Evolutionary conservation across 2,329 filamentous ascomycete species (phyloP).

Genomic region (Pezicula rhizophila): DNA sequence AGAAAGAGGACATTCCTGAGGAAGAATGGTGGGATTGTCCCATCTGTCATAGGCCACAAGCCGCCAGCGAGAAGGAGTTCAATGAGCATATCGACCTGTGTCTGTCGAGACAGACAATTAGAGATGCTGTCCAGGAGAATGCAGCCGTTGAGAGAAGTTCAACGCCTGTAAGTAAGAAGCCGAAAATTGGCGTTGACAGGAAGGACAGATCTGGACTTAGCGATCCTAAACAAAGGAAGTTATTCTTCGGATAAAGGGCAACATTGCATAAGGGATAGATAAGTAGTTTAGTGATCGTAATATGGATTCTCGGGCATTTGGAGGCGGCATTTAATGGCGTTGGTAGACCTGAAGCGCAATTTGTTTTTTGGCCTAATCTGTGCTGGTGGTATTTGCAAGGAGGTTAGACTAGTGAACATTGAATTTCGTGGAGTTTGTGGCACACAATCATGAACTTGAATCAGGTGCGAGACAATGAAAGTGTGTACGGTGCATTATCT

Average conservation of each 20-base stretch:
- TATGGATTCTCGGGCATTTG: constrained; percentile 5
- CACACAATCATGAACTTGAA: too few relatives aligned
- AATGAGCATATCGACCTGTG: constrained; percentile 93
- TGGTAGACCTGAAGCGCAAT: not conserved
- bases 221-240: constrained; percentile 13
- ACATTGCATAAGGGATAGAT: not conserved
- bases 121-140: constrained; percentile 64
- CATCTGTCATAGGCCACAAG: constrained; percentile 73
- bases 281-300: not conserved
- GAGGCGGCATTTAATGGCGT: not conserved
- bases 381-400: too few relatives aligned
- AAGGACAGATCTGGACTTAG: constrained; percentile 3
- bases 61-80: constrained; percentile 68
- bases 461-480: too few relatives aligned
- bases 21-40: constrained; percentile 75
- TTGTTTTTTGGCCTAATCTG: not conserved
- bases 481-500: too few relatives aligned
- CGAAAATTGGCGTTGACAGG: not conserved
- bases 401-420: too few relatives aligned
- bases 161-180: constrained; percentile 13
- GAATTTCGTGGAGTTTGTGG: too few relatives aligned
- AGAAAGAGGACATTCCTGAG: constrained; percentile 23
- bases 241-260: constrained; percentile 14
- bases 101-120: constrained; percentile 78
- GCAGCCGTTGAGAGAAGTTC: constrained; percentile 2